Evolutionary conservation across 331 rosid species (phyloP).

Genomic region (Quercus lobata): DNA sequence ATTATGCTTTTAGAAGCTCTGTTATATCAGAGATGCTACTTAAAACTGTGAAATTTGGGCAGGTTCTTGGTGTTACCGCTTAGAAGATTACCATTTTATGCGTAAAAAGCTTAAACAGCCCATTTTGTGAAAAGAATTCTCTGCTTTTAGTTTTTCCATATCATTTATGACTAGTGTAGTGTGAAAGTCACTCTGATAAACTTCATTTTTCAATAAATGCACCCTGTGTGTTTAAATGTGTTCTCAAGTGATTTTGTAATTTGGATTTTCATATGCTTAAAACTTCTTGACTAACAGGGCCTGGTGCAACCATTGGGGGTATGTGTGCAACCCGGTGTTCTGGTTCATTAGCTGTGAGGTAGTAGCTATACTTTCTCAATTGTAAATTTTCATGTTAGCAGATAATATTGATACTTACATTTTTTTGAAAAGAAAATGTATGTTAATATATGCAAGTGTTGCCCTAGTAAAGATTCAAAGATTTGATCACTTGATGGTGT

Average conservation of each 20-base stretch:
- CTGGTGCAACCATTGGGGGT: constrained; percentile 99
- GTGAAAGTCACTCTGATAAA: background rate
- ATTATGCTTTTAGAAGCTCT: background rate
- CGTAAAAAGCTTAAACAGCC: background rate
- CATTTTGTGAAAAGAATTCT: background rate
- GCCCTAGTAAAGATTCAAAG: background rate
- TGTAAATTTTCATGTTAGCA: background rate
- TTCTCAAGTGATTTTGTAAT: background rate
- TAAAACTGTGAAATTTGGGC: background rate
- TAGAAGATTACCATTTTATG: background rate
- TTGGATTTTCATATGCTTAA: constrained; percentile 5
- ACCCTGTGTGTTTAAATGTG: background rate
- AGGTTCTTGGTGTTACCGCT: background rate
- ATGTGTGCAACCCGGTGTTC: constrained; percentile 99
- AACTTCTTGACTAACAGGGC: constrained; percentile 57
- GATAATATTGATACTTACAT: background rate
- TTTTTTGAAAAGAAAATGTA: background rate
- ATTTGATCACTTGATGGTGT: background rate
- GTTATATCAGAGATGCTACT: background rate
- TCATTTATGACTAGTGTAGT: background rate
- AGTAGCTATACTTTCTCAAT: constrained; percentile 16
- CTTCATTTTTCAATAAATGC: background rate
- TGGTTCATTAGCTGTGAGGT: constrained; percentile 98
- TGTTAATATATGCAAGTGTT: background rate
- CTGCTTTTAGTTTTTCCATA: background rate